Evolutionary conservation across 371 early-diverging fungal species (phyloP).

Genomic region (Lichtheimia hyalospora): DNA sequence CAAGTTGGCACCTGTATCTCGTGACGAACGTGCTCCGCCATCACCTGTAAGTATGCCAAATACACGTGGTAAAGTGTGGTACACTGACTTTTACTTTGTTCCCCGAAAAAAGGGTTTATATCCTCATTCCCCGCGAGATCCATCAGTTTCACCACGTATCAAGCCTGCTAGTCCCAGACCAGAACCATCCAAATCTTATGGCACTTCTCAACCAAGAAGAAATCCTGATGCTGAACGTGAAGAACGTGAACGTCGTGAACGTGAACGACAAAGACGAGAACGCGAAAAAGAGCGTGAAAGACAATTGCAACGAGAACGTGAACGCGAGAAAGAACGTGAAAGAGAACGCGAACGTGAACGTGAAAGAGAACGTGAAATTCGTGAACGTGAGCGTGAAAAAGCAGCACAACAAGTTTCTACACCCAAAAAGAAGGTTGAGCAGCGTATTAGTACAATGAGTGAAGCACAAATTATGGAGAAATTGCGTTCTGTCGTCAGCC

Average conservation of each 20-base stretch:
- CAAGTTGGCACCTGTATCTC: slow-evolving; percentile 1
- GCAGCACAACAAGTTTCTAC: slow-evolving; percentile 30
- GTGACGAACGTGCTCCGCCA: slow-evolving; percentile 14
- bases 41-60: slow-evolving; percentile 23
- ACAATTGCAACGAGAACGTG: slow-evolving; percentile 22
- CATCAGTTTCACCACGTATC: slow-evolving; percentile 6
- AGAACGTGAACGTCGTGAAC: slow-evolving; percentile 2
- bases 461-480: slow-evolving; percentile 93
- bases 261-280: background rate
- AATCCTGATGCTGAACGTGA: slow-evolving; percentile 6
- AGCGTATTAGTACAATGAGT: slow-evolving; percentile 83
- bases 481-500: slow-evolving; percentile 76
- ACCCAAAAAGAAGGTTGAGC: slow-evolving; percentile 59
- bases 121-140: slow-evolving; percentile 13
- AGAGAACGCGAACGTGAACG: slow-evolving; percentile 19
- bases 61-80: background rate
- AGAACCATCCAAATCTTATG: slow-evolving; percentile 31
- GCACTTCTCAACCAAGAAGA: slow-evolving; percentile 15
- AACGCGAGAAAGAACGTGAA: slow-evolving; percentile 18
- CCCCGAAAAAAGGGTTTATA: background rate
- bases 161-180: slow-evolving; percentile 24
- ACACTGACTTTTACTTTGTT: too few relatives aligned
- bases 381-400: slow-evolving; percentile 26
- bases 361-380: slow-evolving; percentile 30
- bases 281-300: background rate